Base-by-base conservation (phyloP, 768 basidiomycete species). In the Boletus bicolor region DNA sequence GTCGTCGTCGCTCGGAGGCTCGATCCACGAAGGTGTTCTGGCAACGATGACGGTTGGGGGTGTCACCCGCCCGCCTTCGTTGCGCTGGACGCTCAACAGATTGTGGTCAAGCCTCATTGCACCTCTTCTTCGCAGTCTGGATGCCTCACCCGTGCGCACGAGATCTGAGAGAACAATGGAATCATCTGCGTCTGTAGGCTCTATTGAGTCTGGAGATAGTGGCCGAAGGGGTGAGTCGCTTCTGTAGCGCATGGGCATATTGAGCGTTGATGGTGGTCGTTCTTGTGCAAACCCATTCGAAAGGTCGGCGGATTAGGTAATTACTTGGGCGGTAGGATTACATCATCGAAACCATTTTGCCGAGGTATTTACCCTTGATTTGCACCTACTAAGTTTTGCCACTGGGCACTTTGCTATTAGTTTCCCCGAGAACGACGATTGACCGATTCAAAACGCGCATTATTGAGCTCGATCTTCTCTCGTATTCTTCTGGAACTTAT, bases 161-260 rank as follows among this genome's bases (percentile, higher is more conserved):
- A 90, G 78, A 68, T 89, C 87, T 2, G 85, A 86, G 44, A 89
- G 79, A 19, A 88, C 81, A 53, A 90, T 85, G 34, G 83, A 78
- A 64, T 84, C 84, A 61, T 90, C 87, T 2, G 75, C 77, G 55
- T 87, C 84, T 37, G 75, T 73, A 28, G 70, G 74, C 24, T 73
- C 64, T 26, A 68, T 44, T 21, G 42, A 26, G 30, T 69, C 70
- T 44, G 57, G 52, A 24, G 55, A 52, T 21, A 21, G 28, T 36
- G 65, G 57, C 3, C 26, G 53, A 9, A 44, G 21, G 7, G 58
- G 56, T 11, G 61, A 44, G 35, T 49, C 46, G 53, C 43, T 62
- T 57, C 71, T 69, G 47, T 67, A 72, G 47, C 63, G 67, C 55
- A 73, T 67, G 24, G 70, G 70, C 70, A 71, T 71, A 36, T 35